phyloP scores from a whole-genome alignment of 352 stramenopile species.

The Plasmopara muralis region DNA sequence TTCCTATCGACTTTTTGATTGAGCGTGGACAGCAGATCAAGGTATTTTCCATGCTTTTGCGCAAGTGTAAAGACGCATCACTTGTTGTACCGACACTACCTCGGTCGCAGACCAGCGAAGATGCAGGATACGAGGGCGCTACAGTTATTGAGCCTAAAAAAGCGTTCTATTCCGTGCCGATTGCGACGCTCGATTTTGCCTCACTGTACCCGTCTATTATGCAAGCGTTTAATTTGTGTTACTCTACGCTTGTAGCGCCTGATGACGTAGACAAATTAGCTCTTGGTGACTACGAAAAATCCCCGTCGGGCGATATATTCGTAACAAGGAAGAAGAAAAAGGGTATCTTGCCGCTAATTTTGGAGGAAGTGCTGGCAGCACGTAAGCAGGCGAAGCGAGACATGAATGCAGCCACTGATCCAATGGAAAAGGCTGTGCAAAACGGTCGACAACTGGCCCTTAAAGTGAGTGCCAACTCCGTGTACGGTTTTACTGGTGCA shows the following conservation, averaged over 20 bases:
- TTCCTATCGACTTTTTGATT: slow-evolving; percentile 97
- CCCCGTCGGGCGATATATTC: slow-evolving; percentile 95
- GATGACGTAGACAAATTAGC: slow-evolving; percentile 57
- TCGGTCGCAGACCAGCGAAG: slow-evolving; percentile 77
- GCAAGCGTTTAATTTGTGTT: slow-evolving; percentile 99
- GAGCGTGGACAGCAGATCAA: slow-evolving; percentile 98
- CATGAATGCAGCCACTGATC: slow-evolving; percentile 98
- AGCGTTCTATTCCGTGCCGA: slow-evolving; percentile 98
- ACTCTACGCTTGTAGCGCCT: slow-evolving; percentile 95
- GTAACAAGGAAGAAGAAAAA: slow-evolving; percentile 94
- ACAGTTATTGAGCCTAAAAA: slow-evolving; percentile 99
- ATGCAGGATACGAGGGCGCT: slow-evolving; percentile 95
- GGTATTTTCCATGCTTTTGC: slow-evolving; percentile 98
- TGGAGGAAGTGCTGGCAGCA: slow-evolving; percentile 95
- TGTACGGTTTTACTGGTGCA: slow-evolving; percentile 99
- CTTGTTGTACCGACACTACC: slow-evolving; percentile 95
- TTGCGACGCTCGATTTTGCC: slow-evolving; percentile 99
- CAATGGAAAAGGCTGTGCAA: slow-evolving; percentile 98
- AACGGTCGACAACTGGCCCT: slow-evolving; percentile 96
- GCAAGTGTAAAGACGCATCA: slow-evolving; percentile 92
- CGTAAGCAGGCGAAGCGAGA: slow-evolving; percentile 98
- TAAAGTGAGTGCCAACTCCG: slow-evolving; percentile 98
- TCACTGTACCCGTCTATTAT: slow-evolving; percentile 99
- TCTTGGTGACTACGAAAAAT: slow-evolving; percentile 85
- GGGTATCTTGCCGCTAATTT: slow-evolving; percentile 97